Evolutionary conservation across 2,329 filamentous ascomycete genomes (phyloP), one percentile per base, ranked within the genome.

Genomic region (Cytospora mali): DNA sequence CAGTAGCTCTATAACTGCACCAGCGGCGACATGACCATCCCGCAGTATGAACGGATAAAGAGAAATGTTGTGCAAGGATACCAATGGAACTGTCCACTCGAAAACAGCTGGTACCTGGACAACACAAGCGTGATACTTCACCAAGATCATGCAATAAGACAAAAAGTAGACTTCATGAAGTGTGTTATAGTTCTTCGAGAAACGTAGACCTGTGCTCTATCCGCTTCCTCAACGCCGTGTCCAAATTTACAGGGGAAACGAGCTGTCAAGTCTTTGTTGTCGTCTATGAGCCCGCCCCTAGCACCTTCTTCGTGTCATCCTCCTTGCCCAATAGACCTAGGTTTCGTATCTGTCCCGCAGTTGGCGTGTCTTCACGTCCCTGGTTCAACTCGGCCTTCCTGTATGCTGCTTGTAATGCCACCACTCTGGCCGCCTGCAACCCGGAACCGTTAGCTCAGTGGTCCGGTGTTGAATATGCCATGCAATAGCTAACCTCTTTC

Each of bases 311-410:
- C 61, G 88, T 86, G 70, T 95, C 91, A 70, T 96, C 91, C 69
- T 95, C 89, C 76, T 92, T 92, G 72, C 89, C 88, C 70, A 98
- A 73, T 68, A 97, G 77, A 51, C 94, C 94, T 66, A 98, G 76
- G 75, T 90, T 93, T 76, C 92, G 84, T 82, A 98, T 96, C 81
- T 95, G 87, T 64, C 91, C 92, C 6, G 91, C 90, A 67, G 86
- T 93, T 65, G 92, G 92, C 63, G 87, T 89, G 72, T 92, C 88
- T 74, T 95, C 91, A 79, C 91, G 86, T 67, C 90, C 84, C 70
- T 89, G 88, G 70, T 89, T 83, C 62, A 88, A 84, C 76, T 92
- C 88, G 62, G 88, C 85, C 79, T 92, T 92, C 75, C 92, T 88
- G 78, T 93, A 96, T 58, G 93, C 94, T 62, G 84, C 82, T 80